phyloP scores from a whole-genome alignment of 2,329 filamentous ascomycete species.

The Xylaria sp. region DNA sequence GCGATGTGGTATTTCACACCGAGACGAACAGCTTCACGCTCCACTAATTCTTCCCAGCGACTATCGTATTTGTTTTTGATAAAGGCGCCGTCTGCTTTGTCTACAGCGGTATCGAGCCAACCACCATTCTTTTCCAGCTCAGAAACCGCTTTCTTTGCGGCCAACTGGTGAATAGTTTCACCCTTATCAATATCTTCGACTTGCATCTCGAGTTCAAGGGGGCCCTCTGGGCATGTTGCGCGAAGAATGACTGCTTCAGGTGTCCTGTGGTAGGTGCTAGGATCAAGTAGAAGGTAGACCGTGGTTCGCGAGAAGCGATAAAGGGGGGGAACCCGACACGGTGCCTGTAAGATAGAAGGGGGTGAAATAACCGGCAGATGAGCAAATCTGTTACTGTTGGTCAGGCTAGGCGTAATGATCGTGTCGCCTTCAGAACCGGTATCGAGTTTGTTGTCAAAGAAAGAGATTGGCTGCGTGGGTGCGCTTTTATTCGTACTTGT shows the following conservation, averaged over 20 bases:
- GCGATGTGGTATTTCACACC: slow-evolving; percentile 14
- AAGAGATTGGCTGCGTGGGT: slow-evolving; percentile 20
- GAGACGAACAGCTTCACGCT: slow-evolving; percentile 22
- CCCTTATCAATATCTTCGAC: slow-evolving; percentile 32
- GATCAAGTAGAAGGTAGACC: slow-evolving; percentile 33
- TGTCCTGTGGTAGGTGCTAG: slow-evolving; percentile 19
- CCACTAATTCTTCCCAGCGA: slow-evolving; percentile 16
- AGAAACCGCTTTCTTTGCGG: slow-evolving; percentile 26
- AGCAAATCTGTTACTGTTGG: slow-evolving; percentile 4
- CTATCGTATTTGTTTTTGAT: slow-evolving; percentile 17
- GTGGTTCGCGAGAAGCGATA: slow-evolving; percentile 32
- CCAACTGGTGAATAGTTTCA: slow-evolving; percentile 36
- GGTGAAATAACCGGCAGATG: slow-evolving; percentile 19
- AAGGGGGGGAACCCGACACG: slow-evolving; percentile 20
- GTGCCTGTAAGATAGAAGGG: slow-evolving; percentile 29
- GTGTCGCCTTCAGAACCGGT: background rate
- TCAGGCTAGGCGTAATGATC: background rate
- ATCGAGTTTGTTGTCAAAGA: slow-evolving; percentile 15
- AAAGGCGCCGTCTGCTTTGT: slow-evolving; percentile 4
- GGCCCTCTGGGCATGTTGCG: slow-evolving; percentile 26
- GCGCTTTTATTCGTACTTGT: background rate
- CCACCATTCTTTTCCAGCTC: slow-evolving; percentile 33
- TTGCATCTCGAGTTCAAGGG: slow-evolving; percentile 32
- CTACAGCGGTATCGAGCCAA: slow-evolving; percentile 24
- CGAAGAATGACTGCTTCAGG: slow-evolving; percentile 31